Conservation (phyloP, 352 stramenopile genomes). For the Elongisporangium prolatum region DNA sequence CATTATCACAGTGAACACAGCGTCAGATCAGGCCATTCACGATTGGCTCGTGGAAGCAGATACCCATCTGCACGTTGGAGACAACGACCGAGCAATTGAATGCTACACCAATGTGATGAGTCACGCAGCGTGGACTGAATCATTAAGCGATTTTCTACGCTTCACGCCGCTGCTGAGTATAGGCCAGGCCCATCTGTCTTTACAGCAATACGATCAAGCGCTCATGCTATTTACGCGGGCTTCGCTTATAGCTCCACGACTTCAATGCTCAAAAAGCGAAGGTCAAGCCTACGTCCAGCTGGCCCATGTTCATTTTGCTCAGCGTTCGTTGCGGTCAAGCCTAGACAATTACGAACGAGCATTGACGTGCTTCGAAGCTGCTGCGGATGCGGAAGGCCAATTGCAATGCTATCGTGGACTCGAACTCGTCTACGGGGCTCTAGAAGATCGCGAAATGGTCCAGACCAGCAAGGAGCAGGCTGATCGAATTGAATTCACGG, state of each 20-base stretch:
- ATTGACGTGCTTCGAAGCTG: conserved; percentile 44
- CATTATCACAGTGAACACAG: not conserved
- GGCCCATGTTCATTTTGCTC: conserved; percentile 28
- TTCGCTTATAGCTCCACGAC: conserved; percentile 27
- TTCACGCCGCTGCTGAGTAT: conserved; percentile 31
- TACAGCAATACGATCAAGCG: conserved; percentile 54
- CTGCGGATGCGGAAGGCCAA: conserved; percentile 37
- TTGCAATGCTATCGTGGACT: conserved; percentile 53
- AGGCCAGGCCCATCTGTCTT: conserved; percentile 22
- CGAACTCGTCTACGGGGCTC: conserved; percentile 33
- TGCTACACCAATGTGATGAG: conserved; percentile 38
- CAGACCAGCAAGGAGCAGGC: conserved; percentile 37
- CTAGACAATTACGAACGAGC: conserved; percentile 56
- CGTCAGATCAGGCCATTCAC: conserved; percentile 34
- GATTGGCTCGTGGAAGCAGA: conserved; percentile 47
- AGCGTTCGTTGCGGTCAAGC: conserved; percentile 37
- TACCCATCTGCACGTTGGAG: conserved; percentile 46
- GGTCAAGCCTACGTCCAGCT: conserved; percentile 24
- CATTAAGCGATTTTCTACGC: conserved; percentile 25
- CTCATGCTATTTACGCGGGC: conserved; percentile 41
- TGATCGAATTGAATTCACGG: conserved; percentile 62
- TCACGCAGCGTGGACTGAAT: conserved; percentile 32
- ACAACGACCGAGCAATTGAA: conserved; percentile 33
- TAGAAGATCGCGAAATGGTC: conserved; percentile 52
- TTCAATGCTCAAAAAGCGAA: conserved; percentile 24